Evolutionary conservation across 1,284 basidiomycete species (phyloP).

Genomic region (Tilletiopsis washingtonensis): DNA sequence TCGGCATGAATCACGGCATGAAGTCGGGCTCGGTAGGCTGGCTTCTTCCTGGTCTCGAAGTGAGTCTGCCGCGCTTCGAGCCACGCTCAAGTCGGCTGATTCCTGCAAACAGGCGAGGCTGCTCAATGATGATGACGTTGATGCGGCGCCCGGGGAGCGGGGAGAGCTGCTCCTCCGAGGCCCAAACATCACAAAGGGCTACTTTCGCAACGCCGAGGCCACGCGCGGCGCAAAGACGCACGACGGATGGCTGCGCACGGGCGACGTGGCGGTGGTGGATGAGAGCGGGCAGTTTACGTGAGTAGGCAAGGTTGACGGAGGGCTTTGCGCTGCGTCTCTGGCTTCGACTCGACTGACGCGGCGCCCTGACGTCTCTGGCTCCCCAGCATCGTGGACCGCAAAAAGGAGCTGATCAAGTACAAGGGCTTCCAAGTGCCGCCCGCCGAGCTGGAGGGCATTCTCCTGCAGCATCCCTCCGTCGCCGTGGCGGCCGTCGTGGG

Average conservation of each 20-base stretch:
- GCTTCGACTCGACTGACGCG: too few species aligned
- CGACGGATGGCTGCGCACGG: slow-evolving; percentile 37
- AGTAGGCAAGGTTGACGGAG: too few species aligned
- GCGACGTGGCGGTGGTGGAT: slow-evolving; percentile 29
- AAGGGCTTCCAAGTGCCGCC: slow-evolving; percentile 40
- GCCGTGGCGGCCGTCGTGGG: slow-evolving; percentile 34
- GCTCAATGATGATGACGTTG: not conserved
- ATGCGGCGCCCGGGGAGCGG: slow-evolving; percentile 12
- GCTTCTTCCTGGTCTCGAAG: slow-evolving; percentile 15
- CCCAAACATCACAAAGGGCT: slow-evolving; percentile 18
- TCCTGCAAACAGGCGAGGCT: not conserved
- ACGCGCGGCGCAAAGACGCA: slow-evolving; percentile 60
- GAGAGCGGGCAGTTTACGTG: slow-evolving; percentile 19
- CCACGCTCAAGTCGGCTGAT: too few species aligned
- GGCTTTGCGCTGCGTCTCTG: too few species aligned
- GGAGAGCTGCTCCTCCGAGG: slow-evolving; percentile 23
- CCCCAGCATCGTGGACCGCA: slow-evolving; percentile 34
- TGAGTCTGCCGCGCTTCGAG: too few species aligned
- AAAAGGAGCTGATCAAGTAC: slow-evolving; percentile 42
- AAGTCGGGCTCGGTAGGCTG: slow-evolving; percentile 17
- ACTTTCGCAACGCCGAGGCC: slow-evolving; percentile 16
- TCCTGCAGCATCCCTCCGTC: slow-evolving; percentile 6
- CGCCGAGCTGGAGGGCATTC: slow-evolving; percentile 29
- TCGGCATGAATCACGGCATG: slow-evolving; percentile 9
- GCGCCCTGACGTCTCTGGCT: too few species aligned